Evolutionary conservation across 768 basidiomycete species (phyloP).

Genomic region (Leccinum variicolor): DNA sequence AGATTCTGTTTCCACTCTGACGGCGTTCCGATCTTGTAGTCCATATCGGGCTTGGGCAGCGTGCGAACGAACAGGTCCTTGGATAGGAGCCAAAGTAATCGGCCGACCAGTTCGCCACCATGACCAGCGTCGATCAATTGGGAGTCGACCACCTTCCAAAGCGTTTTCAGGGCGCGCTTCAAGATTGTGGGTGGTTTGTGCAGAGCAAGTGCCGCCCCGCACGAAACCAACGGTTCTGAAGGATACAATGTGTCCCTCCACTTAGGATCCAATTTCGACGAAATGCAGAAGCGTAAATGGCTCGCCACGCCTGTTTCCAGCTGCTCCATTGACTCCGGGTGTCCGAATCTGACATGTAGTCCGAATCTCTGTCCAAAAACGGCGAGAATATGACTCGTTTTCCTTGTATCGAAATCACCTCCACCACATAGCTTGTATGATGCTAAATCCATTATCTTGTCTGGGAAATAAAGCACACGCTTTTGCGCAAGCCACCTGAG

Average conservation of each 20-base stretch:
- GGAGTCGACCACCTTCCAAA: not conserved
- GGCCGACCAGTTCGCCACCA: not conserved
- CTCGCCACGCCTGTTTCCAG: slow-evolving; percentile 1
- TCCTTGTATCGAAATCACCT: not conserved
- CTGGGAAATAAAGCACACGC: not conserved
- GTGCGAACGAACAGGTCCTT: slow-evolving; percentile 1
- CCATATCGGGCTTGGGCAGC: not conserved
- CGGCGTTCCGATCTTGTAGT: not conserved
- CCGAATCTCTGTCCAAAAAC: not conserved
- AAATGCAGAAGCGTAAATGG: slow-evolving; percentile 9
- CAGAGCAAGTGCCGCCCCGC: not conserved
- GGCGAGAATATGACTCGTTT: not conserved
- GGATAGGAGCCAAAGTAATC: slow-evolving; percentile 2
- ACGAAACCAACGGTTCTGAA: slow-evolving; percentile 9
- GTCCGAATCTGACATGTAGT: not conserved
- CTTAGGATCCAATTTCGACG: not conserved
- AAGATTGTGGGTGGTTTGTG: not conserved
- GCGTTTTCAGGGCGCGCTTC: not conserved
- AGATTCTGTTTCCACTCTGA: not conserved
- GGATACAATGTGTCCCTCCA: slow-evolving; percentile 9
- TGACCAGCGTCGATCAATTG: not conserved
- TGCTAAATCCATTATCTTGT: not conserved
- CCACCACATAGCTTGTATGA: not conserved
- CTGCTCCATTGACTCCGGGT: not conserved
- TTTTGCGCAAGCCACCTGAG: not conserved